A percentile compares a stretch with the other conserved stretches of the same genome.
These are phyloP conservation scores for Zanthoxylum bungeanum DNA, from an alignment of 345 rosid species.

Conservation along the genomic window DNA sequence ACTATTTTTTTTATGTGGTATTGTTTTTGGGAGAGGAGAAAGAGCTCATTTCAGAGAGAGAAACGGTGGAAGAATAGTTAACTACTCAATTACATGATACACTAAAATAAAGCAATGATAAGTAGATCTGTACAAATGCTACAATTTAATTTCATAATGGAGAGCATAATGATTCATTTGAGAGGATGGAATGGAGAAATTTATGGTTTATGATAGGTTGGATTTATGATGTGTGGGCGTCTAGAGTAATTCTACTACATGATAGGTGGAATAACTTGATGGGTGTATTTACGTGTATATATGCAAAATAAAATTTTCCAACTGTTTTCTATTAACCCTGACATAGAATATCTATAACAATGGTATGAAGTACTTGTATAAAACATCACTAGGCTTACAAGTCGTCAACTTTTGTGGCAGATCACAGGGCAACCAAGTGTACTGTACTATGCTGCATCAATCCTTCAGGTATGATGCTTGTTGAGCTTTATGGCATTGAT, in stretches of 20 bases:
- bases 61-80: neutral
- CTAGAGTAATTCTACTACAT: neutral
- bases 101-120: neutral
- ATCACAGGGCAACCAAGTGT: slow-evolving; percentile 99
- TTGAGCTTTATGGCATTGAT: slow-evolving; percentile 1
- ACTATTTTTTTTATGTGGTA: neutral
- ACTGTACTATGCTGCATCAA: slow-evolving; percentile 86
- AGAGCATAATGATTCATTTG: neutral
- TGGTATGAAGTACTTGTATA: neutral
- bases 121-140: neutral
- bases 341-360: neutral
- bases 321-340: neutral
- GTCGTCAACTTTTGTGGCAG: slow-evolving; percentile 39
- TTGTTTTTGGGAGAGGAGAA: neutral
- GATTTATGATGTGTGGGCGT: neutral
- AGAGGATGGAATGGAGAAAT: neutral
- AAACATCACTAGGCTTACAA: neutral
- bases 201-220: neutral
- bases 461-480: slow-evolving; percentile 62
- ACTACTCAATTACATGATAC: neutral
- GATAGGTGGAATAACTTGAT: neutral
- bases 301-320: neutral
- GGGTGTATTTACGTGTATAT: neutral
- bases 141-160: neutral
- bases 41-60: neutral